phyloP scores from a whole-genome alignment of 768 basidiomycete species.

The Neoboletus brunneissimus region DNA sequence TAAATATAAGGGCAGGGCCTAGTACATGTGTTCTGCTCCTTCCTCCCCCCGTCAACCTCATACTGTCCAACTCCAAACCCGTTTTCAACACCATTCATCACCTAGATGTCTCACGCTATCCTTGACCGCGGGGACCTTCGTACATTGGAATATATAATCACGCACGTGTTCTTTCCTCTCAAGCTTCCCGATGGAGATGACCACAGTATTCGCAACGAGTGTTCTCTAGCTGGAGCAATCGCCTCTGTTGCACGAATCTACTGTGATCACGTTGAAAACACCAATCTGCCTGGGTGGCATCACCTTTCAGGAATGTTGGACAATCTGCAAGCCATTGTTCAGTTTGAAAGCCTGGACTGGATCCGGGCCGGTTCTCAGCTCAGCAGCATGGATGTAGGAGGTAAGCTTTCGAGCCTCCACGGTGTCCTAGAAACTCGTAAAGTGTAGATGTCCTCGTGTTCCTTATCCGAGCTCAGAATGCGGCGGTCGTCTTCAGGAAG shows the following conservation, averaged over 20 bases:
- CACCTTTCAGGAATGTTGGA: too few relatives aligned
- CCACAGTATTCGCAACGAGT: slow-evolving; percentile 22
- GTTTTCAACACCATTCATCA: background rate
- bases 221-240: slow-evolving; percentile 23
- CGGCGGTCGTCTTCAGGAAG: slow-evolving; percentile 42
- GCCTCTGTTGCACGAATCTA: slow-evolving; percentile 22
- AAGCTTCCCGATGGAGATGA: slow-evolving; percentile 40
- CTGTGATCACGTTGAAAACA: background rate
- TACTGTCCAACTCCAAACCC: background rate
- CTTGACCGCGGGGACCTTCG: background rate
- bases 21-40: background rate
- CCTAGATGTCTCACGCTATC: slow-evolving; percentile 8
- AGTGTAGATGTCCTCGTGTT: too few relatives aligned
- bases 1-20: background rate
- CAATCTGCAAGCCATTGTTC: too few relatives aligned
- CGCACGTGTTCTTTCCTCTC: slow-evolving; percentile 44
- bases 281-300: too few relatives aligned
- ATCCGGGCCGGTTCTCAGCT: too few relatives aligned
- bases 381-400: too few relatives aligned
- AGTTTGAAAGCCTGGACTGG: too few relatives aligned
- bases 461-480: slow-evolving; percentile 30
- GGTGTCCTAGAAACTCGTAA: too few relatives aligned
- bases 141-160: slow-evolving; percentile 1
- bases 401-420: too few relatives aligned
- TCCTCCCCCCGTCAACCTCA: background rate